Conservation (phyloP, 495 filamentous ascomycete species). For the Hypoxylon fragiforme region DNA sequence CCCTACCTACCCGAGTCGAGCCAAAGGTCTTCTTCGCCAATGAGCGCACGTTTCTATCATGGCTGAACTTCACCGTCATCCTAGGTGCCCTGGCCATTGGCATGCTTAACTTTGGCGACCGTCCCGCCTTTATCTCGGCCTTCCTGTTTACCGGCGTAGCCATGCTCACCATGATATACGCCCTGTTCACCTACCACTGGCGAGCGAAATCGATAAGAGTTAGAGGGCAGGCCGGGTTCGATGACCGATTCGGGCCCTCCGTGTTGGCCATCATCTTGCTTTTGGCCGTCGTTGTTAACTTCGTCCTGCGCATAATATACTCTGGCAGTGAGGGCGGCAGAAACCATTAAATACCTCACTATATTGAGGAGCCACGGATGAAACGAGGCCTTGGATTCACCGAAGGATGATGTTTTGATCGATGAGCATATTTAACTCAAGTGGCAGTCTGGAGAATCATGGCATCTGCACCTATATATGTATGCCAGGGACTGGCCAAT, state of each 20-base stretch:
- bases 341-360: constrained; percentile 29
- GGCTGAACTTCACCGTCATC: constrained; percentile 99
- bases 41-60: constrained; percentile 97
- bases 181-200: constrained; percentile 95
- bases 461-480: too few relatives aligned
- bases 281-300: constrained; percentile 89
- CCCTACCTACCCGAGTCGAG: constrained; percentile 95
- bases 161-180: constrained; percentile 94
- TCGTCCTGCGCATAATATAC: constrained; percentile 79
- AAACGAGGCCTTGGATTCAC: neutral
- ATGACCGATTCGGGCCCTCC: constrained; percentile 91
- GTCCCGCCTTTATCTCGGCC: constrained; percentile 86
- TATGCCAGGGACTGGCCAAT: neutral
- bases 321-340: constrained; percentile 39
- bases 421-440: too few relatives aligned
- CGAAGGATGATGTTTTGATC: neutral
- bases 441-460: too few relatives aligned
- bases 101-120: constrained; percentile 97
- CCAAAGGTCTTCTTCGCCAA: constrained; percentile 99
- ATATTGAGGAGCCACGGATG: neutral
- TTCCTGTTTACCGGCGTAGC: constrained; percentile 93
- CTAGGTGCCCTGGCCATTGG: constrained; percentile 93
- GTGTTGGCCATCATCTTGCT: constrained; percentile 82
- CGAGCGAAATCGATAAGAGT: constrained; percentile 87
- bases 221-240: constrained; percentile 91